A percentile compares a stretch with the other conserved stretches of the same genome.
These are phyloP conservation scores for Epichloe baconii DNA, from an alignment of 2,329 filamentous ascomycete species.

Conservation along the genomic window DNA sequence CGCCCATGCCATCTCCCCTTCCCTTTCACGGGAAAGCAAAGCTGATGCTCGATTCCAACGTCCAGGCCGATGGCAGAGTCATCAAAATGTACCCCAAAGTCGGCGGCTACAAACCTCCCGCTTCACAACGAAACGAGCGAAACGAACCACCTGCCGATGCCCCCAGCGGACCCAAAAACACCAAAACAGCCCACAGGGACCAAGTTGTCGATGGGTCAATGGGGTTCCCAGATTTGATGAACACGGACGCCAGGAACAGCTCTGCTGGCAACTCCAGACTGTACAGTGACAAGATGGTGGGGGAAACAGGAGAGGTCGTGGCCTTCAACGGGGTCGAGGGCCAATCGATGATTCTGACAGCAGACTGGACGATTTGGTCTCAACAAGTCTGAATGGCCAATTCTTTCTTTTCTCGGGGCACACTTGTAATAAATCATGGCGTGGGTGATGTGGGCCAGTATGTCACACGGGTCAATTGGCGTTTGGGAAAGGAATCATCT, in stretches of 20 bases:
- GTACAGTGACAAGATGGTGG: slow-evolving; percentile 39
- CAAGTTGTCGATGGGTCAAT: slow-evolving; percentile 39
- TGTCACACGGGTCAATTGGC: too few species aligned
- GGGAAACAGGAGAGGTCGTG: slow-evolving; percentile 15
- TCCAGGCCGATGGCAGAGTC: slow-evolving; percentile 58
- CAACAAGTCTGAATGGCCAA: not conserved
- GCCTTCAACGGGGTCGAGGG: slow-evolving; percentile 11
- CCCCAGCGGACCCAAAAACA: slow-evolving; percentile 18
- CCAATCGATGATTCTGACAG: not conserved
- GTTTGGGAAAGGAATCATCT: too few species aligned
- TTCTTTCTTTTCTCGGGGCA: not conserved
- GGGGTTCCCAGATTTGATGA: slow-evolving; percentile 39
- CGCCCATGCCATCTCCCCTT: not conserved
- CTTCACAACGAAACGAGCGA: slow-evolving; percentile 11
- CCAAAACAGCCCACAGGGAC: slow-evolving; percentile 16
- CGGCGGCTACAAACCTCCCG: slow-evolving; percentile 24
- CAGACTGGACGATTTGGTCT: not conserved
- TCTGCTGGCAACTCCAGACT: slow-evolving; percentile 25
- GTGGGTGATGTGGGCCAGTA: too few species aligned
- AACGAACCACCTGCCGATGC: slow-evolving; percentile 18
- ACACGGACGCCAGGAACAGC: slow-evolving; percentile 14
- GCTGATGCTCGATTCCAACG: not conserved
- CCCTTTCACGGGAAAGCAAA: not conserved
- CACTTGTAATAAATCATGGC: not conserved
- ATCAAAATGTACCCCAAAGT: slow-evolving; percentile 62